Conservation (phyloP, 371 early-diverging fungal genomes). For the Dichotomocladium elegans region DNA sequence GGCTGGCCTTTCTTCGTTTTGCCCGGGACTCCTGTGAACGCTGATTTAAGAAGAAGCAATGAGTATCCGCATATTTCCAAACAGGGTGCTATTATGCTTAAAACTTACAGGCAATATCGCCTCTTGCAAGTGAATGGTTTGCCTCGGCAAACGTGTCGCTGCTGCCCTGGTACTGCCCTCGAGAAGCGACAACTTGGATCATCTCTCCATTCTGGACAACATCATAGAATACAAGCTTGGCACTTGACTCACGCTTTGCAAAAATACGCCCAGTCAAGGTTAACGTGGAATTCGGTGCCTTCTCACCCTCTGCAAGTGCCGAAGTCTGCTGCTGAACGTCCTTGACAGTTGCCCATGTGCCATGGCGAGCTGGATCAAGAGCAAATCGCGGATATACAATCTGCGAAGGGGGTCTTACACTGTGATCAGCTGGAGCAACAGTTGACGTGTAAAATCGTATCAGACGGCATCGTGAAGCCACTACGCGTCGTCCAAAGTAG, state of each 20-base stretch:
- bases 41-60: constrained; percentile 25
- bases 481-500: too few species aligned
- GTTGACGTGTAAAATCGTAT: too few species aligned
- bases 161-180: constrained; percentile 36
- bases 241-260: constrained; percentile 67
- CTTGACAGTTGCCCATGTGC: constrained; percentile 24
- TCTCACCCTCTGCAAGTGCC: constrained; percentile 25
- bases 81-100: neutral
- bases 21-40: constrained; percentile 72
- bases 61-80: neutral
- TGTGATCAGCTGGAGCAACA: too few species aligned
- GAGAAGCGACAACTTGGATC: constrained; percentile 69
- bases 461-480: too few species aligned
- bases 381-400: constrained; percentile 31
- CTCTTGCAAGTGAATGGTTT: constrained; percentile 48
- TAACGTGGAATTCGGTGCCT: constrained; percentile 21
- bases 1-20: constrained; percentile 83
- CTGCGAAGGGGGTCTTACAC: too few species aligned
- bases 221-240: constrained; percentile 73
- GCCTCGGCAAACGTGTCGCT: constrained; percentile 40
- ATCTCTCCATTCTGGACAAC: constrained; percentile 57
- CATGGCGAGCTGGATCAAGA: constrained; percentile 19
- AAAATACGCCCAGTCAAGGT: constrained; percentile 57
- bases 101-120: constrained; percentile 66
- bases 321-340: constrained; percentile 16